Evolutionary conservation across 805 yeast genomes (phyloP), one percentile per base, ranked within the genome.

Genomic region (Metschnikowia proteae): DNA sequence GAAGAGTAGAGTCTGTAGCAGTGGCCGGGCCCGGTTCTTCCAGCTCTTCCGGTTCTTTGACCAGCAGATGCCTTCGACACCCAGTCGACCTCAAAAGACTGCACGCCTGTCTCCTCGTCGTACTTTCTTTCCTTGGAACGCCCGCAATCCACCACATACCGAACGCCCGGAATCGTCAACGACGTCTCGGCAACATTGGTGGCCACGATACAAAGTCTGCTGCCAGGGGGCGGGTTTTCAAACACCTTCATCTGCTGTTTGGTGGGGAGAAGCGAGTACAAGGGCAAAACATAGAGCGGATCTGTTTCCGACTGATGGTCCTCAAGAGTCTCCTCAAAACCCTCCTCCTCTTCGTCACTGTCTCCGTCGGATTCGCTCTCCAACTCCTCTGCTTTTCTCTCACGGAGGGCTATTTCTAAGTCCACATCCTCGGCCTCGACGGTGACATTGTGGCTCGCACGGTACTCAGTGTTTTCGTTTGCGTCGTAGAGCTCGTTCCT

Each of bases 181-280:
- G 97, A 90, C 0, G 99, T 94, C 65, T 94, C 99, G 0, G 99
- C 99, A 49, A 94, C 96, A 62, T 94, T 94, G 1, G 99, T 94
- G 4, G 99, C 96, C 30, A 94, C 88, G 35, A 94, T 86, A 73
- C 97, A 90, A 7, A 94, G 66, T 59, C 99, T 76, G 36, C 90
- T 78, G 4, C 96, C 96, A 26, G 72, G 69, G 3, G 99, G 99
- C 2, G 97, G 96, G 0, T 75, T 73, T 48, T 87, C 80, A 62
- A 94, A 94, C 2, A 94, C 96, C 62, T 83, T 87, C 90, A 94
- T 83, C 69, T 94, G 99, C 60, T 94, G 96, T 41, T 80, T 81
- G 0, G 98, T 90, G n/a, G 99, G 96, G 34, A 94, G 73, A 40
- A 94, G 71, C 5, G 99, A 92, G 65, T 94, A 94, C 29, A 94